A percentile compares a stretch with the other conserved stretches of the same genome.
Conservation (phyloP, 2,329 filamentous ascomycete species). For the Thelonectria blattea region DNA sequence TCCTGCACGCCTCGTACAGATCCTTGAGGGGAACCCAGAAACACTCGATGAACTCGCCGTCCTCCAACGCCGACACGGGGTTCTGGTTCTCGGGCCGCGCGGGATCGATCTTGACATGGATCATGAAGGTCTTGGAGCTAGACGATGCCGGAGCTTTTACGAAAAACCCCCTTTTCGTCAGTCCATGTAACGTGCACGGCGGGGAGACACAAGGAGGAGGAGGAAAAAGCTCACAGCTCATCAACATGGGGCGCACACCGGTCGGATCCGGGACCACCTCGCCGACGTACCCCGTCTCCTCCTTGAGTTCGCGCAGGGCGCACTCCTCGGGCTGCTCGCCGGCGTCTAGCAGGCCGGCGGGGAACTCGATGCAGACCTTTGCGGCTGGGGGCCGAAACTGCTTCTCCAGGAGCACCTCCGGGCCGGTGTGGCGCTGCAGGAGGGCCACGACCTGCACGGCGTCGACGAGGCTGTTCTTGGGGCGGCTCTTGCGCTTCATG, state of each 20-base stretch:
- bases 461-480: conserved; percentile 66
- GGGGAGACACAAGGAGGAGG: no score
- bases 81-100: conserved; percentile 71
- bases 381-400: conserved; percentile 69
- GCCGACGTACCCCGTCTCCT: conserved; percentile 72
- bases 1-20: conserved; percentile 70
- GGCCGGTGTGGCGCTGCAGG: conserved; percentile 59
- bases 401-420: conserved; percentile 69
- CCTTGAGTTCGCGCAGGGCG: conserved; percentile 67
- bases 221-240: conserved; percentile 5
- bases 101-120: conserved; percentile 77
- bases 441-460: conserved; percentile 77
- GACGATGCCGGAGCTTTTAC: conserved; percentile 31
- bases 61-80: conserved; percentile 72
- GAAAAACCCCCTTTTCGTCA: no score
- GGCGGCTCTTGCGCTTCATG: conserved; percentile 72
- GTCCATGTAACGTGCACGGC: no score
- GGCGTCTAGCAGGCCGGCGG: conserved; percentile 67
- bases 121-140: conserved; percentile 71
- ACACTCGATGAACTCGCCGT: conserved; percentile 82
- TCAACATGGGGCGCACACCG: conserved; percentile 5
- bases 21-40: conserved; percentile 70
- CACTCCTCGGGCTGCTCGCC: conserved; percentile 66
- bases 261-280: conserved; percentile 41
- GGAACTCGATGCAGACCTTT: conserved; percentile 66